phyloP scores from a whole-genome alignment of 768 basidiomycete species.

The Xanthoconium stramineum region DNA sequence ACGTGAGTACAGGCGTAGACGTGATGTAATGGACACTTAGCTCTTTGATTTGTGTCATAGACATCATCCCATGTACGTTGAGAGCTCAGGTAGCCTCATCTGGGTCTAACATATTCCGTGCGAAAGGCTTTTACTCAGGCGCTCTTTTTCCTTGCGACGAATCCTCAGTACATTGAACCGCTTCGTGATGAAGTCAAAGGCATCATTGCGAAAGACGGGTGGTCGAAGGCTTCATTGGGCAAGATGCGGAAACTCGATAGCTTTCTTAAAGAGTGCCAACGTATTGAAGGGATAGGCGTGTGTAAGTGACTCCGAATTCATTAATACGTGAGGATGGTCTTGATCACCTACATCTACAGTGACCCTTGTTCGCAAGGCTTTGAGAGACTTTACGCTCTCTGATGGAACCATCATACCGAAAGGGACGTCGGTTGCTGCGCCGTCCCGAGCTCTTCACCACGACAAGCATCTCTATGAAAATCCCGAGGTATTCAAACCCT shows the following conservation, averaged over 20 bases:
- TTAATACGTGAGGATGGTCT: too few relatives aligned
- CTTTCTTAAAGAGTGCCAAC: conserved; percentile 9
- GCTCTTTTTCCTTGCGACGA: neutral
- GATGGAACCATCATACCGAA: conserved; percentile 29
- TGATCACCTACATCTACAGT: conserved; percentile 13
- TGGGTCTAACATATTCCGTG: neutral
- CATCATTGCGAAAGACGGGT: neutral
- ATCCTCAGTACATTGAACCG: neutral
- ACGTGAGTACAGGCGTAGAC: conserved; percentile 10
- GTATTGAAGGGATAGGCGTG: neutral
- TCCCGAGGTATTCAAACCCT: neutral
- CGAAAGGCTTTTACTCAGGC: neutral
- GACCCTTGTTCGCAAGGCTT: conserved; percentile 29
- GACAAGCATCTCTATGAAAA: conserved; percentile 6
- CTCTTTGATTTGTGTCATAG: neutral
- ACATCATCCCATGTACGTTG: neutral
- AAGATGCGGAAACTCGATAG: conserved; percentile 8
- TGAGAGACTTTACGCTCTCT: conserved; percentile 35
- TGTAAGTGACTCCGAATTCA: neutral
- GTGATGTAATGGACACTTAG: neutral
- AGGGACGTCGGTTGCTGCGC: neutral
- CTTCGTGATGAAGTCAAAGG: conserved; percentile 6
- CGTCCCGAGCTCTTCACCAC: neutral
- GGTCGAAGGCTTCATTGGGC: neutral
- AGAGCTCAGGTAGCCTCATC: neutral